Conservation (phyloP, 192 early-diverging fungal genomes). For the Diversispora epigaea region DNA sequence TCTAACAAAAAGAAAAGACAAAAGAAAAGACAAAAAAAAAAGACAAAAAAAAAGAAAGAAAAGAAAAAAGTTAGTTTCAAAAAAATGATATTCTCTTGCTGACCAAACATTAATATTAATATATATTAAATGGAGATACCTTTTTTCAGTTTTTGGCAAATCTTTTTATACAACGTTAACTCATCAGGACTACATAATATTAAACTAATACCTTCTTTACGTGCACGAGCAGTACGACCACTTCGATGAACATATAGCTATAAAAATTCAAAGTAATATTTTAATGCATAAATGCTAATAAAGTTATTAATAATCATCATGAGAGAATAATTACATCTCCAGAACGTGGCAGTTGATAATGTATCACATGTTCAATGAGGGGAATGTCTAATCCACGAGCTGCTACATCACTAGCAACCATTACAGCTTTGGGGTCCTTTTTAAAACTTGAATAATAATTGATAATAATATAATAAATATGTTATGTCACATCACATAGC, state of each 20-base stretch:
- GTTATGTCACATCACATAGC: too few relatives aligned
- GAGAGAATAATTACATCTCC: slow-evolving; percentile 54
- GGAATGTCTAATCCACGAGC: slow-evolving; percentile 95
- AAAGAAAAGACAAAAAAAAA: background rate
- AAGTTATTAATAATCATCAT: background rate
- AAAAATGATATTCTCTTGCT: background rate
- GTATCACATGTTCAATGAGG: slow-evolving; percentile 87
- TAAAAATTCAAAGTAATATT: too few relatives aligned
- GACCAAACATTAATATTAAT: background rate
- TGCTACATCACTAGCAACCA: slow-evolving; percentile 96
- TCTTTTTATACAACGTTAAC: slow-evolving; percentile 72
- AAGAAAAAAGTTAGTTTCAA: too few relatives aligned
- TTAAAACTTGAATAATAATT: slow-evolving; percentile 57
- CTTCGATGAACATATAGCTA: slow-evolving; percentile 91
- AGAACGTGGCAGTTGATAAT: slow-evolving; percentile 91
- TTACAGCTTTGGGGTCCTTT: slow-evolving; percentile 65
- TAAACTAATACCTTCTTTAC: slow-evolving; percentile 76
- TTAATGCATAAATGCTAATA: background rate
- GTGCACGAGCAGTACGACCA: slow-evolving; percentile 92
- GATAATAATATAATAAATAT: background rate
- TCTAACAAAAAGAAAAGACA: slow-evolving; percentile 35
- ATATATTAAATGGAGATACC: slow-evolving; percentile 34
- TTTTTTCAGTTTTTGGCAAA: slow-evolving; percentile 80
- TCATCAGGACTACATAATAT: slow-evolving; percentile 87
- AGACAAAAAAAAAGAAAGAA: background rate